phyloP scores from a whole-genome alignment of 371 early-diverging fungal species.

The Fennellomyces sp. region DNA sequence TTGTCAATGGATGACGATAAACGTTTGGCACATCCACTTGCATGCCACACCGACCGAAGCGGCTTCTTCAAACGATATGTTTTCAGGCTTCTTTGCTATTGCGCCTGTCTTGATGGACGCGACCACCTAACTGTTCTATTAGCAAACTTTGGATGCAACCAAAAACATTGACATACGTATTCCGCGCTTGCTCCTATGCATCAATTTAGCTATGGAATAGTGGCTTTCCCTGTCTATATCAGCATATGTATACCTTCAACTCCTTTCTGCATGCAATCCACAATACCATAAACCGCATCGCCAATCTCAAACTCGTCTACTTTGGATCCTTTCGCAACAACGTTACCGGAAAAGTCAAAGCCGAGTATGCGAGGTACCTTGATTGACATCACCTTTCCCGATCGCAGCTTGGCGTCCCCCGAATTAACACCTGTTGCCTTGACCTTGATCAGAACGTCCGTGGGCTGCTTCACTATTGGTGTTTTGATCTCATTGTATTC shows the following conservation, averaged over 20 bases:
- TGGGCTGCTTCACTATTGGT: constrained; percentile 26
- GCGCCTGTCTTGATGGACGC: constrained; percentile 18
- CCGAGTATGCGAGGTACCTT: constrained; percentile 38
- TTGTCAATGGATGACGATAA: too few relatives aligned
- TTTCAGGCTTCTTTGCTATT: constrained; percentile 45
- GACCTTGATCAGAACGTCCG: constrained; percentile 56
- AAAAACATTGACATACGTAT: too few relatives aligned
- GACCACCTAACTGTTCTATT: too few relatives aligned
- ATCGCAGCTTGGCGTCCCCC: constrained; percentile 52
- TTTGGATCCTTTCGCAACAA: constrained; percentile 35
- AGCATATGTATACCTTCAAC: not conserved
- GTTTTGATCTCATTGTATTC: constrained; percentile 22
- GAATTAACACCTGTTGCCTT: constrained; percentile 64
- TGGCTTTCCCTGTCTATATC: not conserved
- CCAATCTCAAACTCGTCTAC: constrained; percentile 42
- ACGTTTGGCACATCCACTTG: too few relatives aligned
- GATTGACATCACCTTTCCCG: constrained; percentile 19
- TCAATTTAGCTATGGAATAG: too few relatives aligned
- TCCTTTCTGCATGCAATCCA: constrained; percentile 40
- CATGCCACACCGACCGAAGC: constrained; percentile 40
- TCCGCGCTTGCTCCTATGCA: too few relatives aligned
- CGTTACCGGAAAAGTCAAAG: constrained; percentile 45
- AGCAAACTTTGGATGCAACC: too few relatives aligned
- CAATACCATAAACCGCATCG: constrained; percentile 56
- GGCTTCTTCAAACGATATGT: constrained; percentile 51